Conservation (phyloP, 257 asterid species). For the Plantago ovata region DNA sequence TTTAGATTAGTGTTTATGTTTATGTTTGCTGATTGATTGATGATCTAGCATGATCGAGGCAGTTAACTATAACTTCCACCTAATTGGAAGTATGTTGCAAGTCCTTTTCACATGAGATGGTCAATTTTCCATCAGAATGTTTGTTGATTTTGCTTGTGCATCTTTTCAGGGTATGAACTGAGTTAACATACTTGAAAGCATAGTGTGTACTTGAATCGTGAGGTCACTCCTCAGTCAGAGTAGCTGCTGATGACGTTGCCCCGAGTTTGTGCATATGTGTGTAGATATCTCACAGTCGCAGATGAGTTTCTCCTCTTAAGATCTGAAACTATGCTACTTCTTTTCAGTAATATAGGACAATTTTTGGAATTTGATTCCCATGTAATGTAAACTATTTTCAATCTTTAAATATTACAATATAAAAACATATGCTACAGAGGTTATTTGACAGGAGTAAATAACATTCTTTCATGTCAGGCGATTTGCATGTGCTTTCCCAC, state of each 20-base stretch:
- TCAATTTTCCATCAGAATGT: conserved; percentile 5
- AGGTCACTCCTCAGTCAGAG: conserved; percentile 20
- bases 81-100: neutral
- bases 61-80: neutral
- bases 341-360: conserved; percentile 23
- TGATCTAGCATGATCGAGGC: conserved; percentile 1
- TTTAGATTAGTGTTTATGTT: neutral
- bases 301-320: conserved; percentile 93
- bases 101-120: neutral
- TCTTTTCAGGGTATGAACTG: conserved; percentile 28
- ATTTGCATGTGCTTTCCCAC: conserved; percentile 6
- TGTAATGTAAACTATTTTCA: conserved; percentile 35
- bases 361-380: conserved; percentile 29
- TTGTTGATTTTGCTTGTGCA: conserved; percentile 18
- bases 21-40: neutral
- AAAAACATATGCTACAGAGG: conserved; percentile 13
- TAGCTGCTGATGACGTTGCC: conserved; percentile 25
- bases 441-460: conserved; percentile 10
- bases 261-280: conserved; percentile 42
- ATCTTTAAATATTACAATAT: conserved; percentile 21
- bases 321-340: conserved; percentile 49
- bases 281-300: conserved; percentile 75
- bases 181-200: conserved; percentile 21
- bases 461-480: conserved; percentile 14
- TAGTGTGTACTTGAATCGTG: conserved; percentile 9